These are phyloP conservation scores for Poa annua DNA, from an alignment of 176 grass and related monocot genomes.

Conservation along the genomic window DNA sequence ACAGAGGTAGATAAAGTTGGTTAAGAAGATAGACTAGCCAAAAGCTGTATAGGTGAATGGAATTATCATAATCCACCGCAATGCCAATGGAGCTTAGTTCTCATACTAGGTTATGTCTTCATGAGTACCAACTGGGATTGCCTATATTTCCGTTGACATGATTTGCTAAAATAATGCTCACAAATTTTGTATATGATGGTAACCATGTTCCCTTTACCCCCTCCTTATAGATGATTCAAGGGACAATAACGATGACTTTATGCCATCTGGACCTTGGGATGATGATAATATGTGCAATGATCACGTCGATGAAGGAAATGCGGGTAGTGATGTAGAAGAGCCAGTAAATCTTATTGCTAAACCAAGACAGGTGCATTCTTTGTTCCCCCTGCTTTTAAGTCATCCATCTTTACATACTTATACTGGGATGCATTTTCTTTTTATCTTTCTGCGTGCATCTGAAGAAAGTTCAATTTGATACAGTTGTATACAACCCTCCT, in stretches of 20 bases:
- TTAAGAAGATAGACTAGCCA: neutral
- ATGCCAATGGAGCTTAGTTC: neutral
- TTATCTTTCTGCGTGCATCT: neutral
- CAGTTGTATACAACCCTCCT: neutral
- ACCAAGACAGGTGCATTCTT: slow-evolving; percentile 74
- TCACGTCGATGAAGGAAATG: slow-evolving; percentile 63
- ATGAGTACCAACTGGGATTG: neutral
- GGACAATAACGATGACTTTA: slow-evolving; percentile 48
- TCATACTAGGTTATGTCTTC: neutral
- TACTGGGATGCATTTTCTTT: neutral
- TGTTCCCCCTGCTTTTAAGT: neutral
- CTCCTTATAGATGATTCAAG: slow-evolving; percentile 49
- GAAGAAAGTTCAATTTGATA: neutral
- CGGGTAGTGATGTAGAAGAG: slow-evolving; percentile 57
- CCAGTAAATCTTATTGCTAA: slow-evolving; percentile 68
- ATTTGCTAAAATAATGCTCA: neutral
- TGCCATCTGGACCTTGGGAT: slow-evolving; percentile 68
- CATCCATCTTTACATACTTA: slow-evolving; percentile 13
- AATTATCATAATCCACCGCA: slow-evolving; percentile 10
- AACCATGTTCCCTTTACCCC: neutral
- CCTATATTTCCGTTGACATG: slow-evolving; percentile 12
- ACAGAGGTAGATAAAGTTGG: neutral
- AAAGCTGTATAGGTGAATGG: slow-evolving; percentile 3
- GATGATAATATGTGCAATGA: slow-evolving; percentile 58
- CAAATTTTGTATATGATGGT: slow-evolving; percentile 20